Base-by-base conservation (phyloP, 2,329 filamentous ascomycete genomes). In the Sphaerulina musiva region DNA sequence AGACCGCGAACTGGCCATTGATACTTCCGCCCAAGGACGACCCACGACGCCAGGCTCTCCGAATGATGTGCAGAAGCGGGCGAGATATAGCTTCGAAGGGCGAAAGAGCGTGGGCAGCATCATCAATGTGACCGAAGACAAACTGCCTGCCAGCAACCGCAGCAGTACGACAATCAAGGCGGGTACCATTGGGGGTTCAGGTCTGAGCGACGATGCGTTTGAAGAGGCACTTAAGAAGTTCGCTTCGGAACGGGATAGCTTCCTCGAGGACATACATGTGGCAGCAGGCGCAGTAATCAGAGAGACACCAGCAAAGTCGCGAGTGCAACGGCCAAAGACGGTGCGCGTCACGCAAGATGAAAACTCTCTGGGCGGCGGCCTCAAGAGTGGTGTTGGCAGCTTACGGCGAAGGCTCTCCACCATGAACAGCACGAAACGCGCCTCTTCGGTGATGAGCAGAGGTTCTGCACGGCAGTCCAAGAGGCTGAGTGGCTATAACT, bases 401-500 rank as follows among this genome's bases (percentile, higher is more conserved):
- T 87, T 98, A 64, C 83, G 92, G 59, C 84, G 93, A 70, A 89
- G 93, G 66, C 87, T 98, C 72, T 95, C 92, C 64, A 93, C 96
- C 66, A 95, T 97, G 87, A 95, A 87, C 73, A 97, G 91, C 74
- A 80, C 89, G 76, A 92, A 92, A 76, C 85, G 90, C 70, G 88
- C 93, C 66, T 85, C 90, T 48, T 86, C 84, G 26, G 77, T 85
- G 61, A 82, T 84, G 54, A 68, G 66, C 60, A 85, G 88, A 72
- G 80, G 80, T 59, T 88, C 85, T 23, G 78, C 85, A 59, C 85
- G 91, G 63, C 95, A 91, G 4, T 85, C 91, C 38, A 93, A 84
- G 73, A 83, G 93, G 64, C 76, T 97, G 61, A 97, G 92, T 72
- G 95, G 95, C 69, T 98, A 98, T 73, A 97, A 97, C 70, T 96